Evolutionary conservation across 1,284 basidiomycete genomes (phyloP).

Genomic region (Rhodotorula sp.): DNA sequence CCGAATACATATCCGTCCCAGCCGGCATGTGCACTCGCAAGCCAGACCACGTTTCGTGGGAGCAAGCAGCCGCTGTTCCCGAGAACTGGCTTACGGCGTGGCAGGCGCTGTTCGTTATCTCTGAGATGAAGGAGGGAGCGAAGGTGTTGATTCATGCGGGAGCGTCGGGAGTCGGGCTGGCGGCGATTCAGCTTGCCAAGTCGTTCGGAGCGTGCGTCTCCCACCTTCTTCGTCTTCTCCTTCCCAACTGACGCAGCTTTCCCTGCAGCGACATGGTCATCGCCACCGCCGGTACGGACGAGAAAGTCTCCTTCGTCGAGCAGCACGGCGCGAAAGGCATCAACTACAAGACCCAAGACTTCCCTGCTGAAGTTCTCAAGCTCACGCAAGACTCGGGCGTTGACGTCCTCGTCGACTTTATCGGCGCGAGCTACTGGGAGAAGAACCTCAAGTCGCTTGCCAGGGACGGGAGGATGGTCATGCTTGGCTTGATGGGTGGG

Average conservation of each 20-base stretch:
- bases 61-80: slow-evolving; percentile 65
- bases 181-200: slow-evolving; percentile 84
- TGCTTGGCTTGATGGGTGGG: slow-evolving; percentile 55
- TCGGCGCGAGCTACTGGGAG: slow-evolving; percentile 77
- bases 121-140: slow-evolving; percentile 66
- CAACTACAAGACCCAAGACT: slow-evolving; percentile 67
- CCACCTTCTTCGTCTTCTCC: slow-evolving; percentile 52
- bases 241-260: slow-evolving; percentile 41
- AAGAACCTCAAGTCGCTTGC: slow-evolving; percentile 71
- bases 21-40: slow-evolving; percentile 72
- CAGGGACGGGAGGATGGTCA: slow-evolving; percentile 54
- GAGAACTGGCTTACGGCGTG: slow-evolving; percentile 84
- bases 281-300: slow-evolving; percentile 74
- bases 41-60: slow-evolving; percentile 72
- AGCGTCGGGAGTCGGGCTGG: slow-evolving; percentile 86
- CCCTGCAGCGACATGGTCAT: slow-evolving; percentile 35
- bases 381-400: slow-evolving; percentile 57
- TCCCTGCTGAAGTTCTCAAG: slow-evolving; percentile 56
- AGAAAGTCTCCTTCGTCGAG: slow-evolving; percentile 73
- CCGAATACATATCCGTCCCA: slow-evolving; percentile 73
- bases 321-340: slow-evolving; percentile 53
- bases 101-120: slow-evolving; percentile 72
- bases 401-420: slow-evolving; percentile 80
- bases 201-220: slow-evolving; percentile 63
- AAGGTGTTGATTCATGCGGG: slow-evolving; percentile 80